phyloP scores from a whole-genome alignment of 2,329 filamentous ascomycete genomes.

The Cercospora zeae-maydis region DNA sequence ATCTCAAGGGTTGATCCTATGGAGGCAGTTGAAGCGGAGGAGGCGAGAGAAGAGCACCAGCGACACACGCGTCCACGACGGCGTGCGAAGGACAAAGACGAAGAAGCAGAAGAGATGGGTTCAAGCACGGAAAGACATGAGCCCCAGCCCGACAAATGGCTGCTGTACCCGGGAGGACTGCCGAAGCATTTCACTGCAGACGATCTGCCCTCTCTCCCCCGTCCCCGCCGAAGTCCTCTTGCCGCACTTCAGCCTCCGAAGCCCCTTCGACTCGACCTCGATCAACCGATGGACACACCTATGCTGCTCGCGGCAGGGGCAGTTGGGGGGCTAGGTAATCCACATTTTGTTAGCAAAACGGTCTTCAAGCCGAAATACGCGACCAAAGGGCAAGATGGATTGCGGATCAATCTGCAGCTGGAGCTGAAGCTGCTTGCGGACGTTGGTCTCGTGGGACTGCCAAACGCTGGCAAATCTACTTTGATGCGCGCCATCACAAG shows the following conservation, averaged over 20 bases:
- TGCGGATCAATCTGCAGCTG: conserved; percentile 75
- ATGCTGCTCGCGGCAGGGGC: conserved; percentile 84
- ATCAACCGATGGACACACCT: conserved; percentile 72
- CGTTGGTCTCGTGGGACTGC: conserved; percentile 87
- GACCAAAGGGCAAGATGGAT: conserved; percentile 76
- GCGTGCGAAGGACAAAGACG: conserved; percentile 38
- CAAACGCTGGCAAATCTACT: conserved; percentile 95
- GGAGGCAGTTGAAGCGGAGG: conserved; percentile 57
- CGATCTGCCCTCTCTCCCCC: conserved; percentile 56
- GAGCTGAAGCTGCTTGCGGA: conserved; percentile 95
- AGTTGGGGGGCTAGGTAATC: conserved; percentile 86
- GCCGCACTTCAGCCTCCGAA: conserved; percentile 65
- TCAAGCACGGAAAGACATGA: background rate
- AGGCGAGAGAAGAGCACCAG: conserved; percentile 25
- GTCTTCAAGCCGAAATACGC: conserved; percentile 78
- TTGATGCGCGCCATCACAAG: conserved; percentile 82
- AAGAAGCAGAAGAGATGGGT: conserved; percentile 30
- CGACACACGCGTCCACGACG: conserved; percentile 37
- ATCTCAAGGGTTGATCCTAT: conserved; percentile 73
- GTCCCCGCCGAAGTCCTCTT: conserved; percentile 55
- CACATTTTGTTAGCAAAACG: conserved; percentile 80
- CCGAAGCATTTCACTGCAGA: conserved; percentile 64
- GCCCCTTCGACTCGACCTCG: conserved; percentile 60
- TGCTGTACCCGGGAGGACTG: conserved; percentile 77
- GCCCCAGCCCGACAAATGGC: conserved; percentile 64